These are phyloP conservation scores for Pseudopyrenochaeta lycopersici DNA, from an alignment of 2,329 filamentous ascomycete genomes.

Conservation along the genomic window DNA sequence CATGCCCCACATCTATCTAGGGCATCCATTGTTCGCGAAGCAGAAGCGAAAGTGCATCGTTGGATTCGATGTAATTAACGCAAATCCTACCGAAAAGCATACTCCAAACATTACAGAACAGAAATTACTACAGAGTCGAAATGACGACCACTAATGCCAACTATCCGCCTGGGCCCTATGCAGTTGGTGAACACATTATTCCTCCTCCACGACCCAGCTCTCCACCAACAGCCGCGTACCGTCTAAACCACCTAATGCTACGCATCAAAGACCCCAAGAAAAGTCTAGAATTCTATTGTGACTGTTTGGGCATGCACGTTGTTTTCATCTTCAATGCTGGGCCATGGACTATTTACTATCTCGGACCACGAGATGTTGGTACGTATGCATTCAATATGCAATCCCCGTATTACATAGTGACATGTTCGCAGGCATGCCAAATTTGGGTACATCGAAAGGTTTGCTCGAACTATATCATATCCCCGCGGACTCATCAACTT, in stretches of 20 bases:
- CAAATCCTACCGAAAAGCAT: too few species aligned
- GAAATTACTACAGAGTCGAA: too few species aligned
- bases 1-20: constrained; percentile 16
- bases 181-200: constrained; percentile 31
- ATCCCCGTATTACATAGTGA: not conserved
- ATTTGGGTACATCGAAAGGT: constrained; percentile 33
- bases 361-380: constrained; percentile 39
- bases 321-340: constrained; percentile 48
- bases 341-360: constrained; percentile 47
- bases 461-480: constrained; percentile 46
- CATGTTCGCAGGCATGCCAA: constrained; percentile 19
- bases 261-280: constrained; percentile 40
- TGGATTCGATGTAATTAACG: too few species aligned
- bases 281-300: constrained; percentile 44
- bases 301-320: constrained; percentile 44
- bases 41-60: not conserved
- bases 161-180: constrained; percentile 27
- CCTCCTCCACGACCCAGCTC: constrained; percentile 35
- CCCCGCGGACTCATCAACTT: constrained; percentile 25
- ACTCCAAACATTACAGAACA: too few species aligned
- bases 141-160: constrained; percentile 24
- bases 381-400: not conserved
- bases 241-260: constrained; percentile 46
- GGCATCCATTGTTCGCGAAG: not conserved
- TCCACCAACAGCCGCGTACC: constrained; percentile 34